These are phyloP conservation scores for Colletotrichum karsti DNA, from an alignment of 2,329 filamentous ascomycete genomes.

Conservation along the genomic window DNA sequence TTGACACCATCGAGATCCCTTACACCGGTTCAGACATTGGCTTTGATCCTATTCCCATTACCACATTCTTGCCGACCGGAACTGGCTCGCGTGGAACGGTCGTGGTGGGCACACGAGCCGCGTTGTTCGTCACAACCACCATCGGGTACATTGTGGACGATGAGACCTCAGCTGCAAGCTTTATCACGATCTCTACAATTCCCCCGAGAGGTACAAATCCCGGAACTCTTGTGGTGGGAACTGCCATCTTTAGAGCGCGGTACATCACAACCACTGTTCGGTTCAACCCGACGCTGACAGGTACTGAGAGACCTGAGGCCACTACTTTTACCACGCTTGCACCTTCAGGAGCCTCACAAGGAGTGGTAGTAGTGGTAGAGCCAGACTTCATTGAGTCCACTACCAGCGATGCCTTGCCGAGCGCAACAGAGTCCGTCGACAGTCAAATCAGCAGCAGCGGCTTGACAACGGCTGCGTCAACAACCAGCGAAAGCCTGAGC, in stretches of 20 bases:
- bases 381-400: too few relatives aligned
- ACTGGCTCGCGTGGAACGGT: slow-evolving; percentile 13
- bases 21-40: neutral
- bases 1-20: neutral
- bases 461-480: too few relatives aligned
- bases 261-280: neutral
- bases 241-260: neutral
- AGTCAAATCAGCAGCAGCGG: too few relatives aligned
- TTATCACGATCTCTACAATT: neutral
- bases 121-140: neutral
- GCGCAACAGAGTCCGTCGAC: too few relatives aligned
- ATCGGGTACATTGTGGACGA: neutral
- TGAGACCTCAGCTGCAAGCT: neutral
- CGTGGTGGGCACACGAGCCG: neutral
- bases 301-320: neutral
- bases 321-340: neutral
- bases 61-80: slow-evolving; percentile 4
- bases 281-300: neutral
- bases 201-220: neutral
- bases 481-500: too few relatives aligned
- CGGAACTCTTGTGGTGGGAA: neutral
- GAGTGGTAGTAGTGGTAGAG: neutral
- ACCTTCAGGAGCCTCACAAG: neutral
- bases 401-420: too few relatives aligned
- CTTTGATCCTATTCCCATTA: neutral